Base-by-base conservation (phyloP, 495 filamentous ascomycete genomes). In the Xylaria intraflava region DNA sequence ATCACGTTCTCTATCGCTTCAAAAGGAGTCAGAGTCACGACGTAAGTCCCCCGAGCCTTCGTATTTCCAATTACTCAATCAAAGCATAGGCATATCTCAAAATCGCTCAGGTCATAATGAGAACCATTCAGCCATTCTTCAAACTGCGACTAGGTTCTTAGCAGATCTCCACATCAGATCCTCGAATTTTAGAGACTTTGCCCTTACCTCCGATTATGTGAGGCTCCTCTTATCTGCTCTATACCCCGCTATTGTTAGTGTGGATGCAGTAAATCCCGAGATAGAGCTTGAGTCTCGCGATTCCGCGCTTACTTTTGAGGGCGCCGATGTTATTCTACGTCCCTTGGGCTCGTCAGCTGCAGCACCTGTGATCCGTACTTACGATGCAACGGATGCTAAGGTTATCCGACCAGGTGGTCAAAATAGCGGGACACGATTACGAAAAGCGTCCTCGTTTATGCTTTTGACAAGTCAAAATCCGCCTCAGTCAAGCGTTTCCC, bases 361-460 rank as follows among this genome's bases (percentile, higher is more conserved):
- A 14, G 70, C 79, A 2, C 83, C 87, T 8, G 84, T 88, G 29
- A 76, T 96, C 30, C 77, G 86, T 58, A 92, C 88, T 17, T 78
- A 84, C 4, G 82, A 75, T 47, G 36, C 76, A 49, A 55, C 77
- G 60, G 66, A 78, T 39, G 62, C 57, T 61, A 70, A 55, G 46
- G 58, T 54, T 49, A 68, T 44, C 55, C 67, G 57, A 46, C 63
- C 57, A 63, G 49, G 65, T 8, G 42, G 29, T 16, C 69, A 58
- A 59, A 59, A 77, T 51, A 76, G 72, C 61, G 79, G 78, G 20
- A 79, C 72, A 59, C 79, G 76, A 57, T 77, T 84, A 19, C 83
- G 83, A 29, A 82, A 89, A 51, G 83, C 85, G 2, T 96, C 93
- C 8, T 93, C 91, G 6, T 97, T 96, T 60, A 83, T 97, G 29